Evolutionary conservation across 495 filamentous ascomycete species (phyloP), one percentile per base, ranked within the genome.

Genomic region (Jackrogersella minutella): DNA sequence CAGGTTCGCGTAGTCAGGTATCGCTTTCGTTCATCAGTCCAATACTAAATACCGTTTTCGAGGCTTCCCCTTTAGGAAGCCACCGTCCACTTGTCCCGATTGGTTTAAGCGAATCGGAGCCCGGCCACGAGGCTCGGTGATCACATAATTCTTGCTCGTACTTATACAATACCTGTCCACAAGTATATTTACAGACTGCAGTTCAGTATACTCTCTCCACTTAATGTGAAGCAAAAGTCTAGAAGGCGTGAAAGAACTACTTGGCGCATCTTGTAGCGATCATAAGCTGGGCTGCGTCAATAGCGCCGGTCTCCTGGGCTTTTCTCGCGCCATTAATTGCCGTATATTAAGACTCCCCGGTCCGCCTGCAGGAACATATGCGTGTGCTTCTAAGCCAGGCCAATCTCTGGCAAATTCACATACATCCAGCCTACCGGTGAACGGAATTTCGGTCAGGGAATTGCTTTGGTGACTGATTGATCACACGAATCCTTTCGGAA

Each of bases 401-500:
- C 62, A 66, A 66, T 70, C 62, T 70, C 56, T 59, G 62, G 39
- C 26, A 43, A 1, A 39, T 62, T 66, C 67, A 62, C 67, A 40
- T 34, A 57, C 66, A 65, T 68, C 31, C 6, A 52, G 40, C 34
- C 26, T 50, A 70, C 68, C 63, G 68, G 68, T 67, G 63, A 70
- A 43, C 68, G 53, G 68, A 34, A 62, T 58, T 56, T 53, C 62
- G 62, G 62, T 62, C 53, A 60, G 54, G 41, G 44, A 14, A 51
- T 55, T 14, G 33, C 58, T 66, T 66, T 63, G 49, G 62, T 52
- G 49, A 52, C 49, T 62, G 30, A 66, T 43, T 61, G 56, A 66
- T 62, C 62, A 70, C 63, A 59, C 62, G 34, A 70, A 62, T 66
- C 58, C 63, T 67, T 63, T 67, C 62, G 58, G 62, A 54, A 55